These are phyloP conservation scores for Neostapfia colusana DNA, from an alignment of 176 grass and related monocot species.

Conservation along the genomic window DNA sequence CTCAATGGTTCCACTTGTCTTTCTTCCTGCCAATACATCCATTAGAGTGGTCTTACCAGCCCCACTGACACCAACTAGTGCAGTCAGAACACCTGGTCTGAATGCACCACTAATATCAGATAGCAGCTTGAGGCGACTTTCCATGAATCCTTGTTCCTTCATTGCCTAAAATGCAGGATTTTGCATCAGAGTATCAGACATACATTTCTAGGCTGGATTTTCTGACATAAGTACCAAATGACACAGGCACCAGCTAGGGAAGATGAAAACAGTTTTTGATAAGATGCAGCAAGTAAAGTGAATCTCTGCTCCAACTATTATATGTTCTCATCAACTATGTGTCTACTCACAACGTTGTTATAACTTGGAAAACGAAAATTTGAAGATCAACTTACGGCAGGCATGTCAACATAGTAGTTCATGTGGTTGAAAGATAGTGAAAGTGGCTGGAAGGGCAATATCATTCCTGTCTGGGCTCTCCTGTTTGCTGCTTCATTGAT, in stretches of 20 bases:
- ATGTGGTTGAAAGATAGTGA: conserved; percentile 77
- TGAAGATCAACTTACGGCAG: conserved; percentile 53
- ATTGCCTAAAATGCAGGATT: conserved; percentile 68
- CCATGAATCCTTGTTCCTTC: conserved; percentile 73
- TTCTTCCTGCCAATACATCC: conserved; percentile 93
- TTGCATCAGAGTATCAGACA: not conserved
- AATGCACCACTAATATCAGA: conserved; percentile 84
- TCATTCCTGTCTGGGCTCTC: conserved; percentile 39
- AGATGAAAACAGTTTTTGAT: not conserved
- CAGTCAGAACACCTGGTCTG: conserved; percentile 77
- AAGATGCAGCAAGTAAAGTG: not conserved
- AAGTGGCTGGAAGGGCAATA: conserved; percentile 84
- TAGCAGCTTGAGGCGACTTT: conserved; percentile 67
- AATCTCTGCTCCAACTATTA: not conserved
- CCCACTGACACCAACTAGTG: conserved; percentile 89
- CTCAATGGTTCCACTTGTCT: conserved; percentile 76
- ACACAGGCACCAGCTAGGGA: not conserved
- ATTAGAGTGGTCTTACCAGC: conserved; percentile 94
- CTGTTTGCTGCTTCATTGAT: conserved; percentile 16
- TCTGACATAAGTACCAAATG: too few relatives aligned
- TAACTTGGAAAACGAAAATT: not conserved
- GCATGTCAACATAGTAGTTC: conserved; percentile 88
- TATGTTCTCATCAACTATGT: not conserved
- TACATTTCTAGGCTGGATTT: not conserved
- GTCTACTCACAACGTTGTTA: not conserved